A percentile compares a stretch with the other conserved stretches of the same genome.
These are phyloP conservation scores for Orbilia ellipsospora DNA, from an alignment of 2,329 filamentous ascomycete species.

Conservation along the genomic window DNA sequence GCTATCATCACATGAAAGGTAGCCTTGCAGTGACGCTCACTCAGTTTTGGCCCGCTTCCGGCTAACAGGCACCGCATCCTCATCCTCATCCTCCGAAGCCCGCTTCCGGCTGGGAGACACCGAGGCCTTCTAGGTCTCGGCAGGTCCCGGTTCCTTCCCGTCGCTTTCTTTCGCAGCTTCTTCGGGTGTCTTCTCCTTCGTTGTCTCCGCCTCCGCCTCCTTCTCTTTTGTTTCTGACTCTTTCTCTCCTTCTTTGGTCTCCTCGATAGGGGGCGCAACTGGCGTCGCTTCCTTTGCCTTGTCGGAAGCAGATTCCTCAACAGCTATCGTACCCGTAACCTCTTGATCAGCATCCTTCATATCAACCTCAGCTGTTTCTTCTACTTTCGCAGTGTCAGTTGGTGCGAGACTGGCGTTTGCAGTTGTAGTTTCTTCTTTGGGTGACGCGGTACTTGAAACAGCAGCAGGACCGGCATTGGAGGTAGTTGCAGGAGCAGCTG, in stretches of 20 bases:
- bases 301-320: slow-evolving; percentile 48
- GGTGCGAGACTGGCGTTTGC: slow-evolving; percentile 21
- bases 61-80: slow-evolving; percentile 49
- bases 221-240: slow-evolving; percentile 52
- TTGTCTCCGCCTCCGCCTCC: slow-evolving; percentile 23
- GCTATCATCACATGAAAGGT: no score
- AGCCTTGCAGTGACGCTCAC: neutral
- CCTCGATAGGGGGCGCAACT: slow-evolving; percentile 6
- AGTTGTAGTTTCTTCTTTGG: slow-evolving; percentile 36
- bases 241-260: slow-evolving; percentile 54
- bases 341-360: slow-evolving; percentile 54
- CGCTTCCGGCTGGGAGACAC: slow-evolving; percentile 42
- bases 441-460: slow-evolving; percentile 9
- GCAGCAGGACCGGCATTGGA: slow-evolving; percentile 21
- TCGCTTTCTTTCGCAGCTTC: slow-evolving; percentile 18
- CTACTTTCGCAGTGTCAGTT: slow-evolving; percentile 25
- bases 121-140: slow-evolving; percentile 35
- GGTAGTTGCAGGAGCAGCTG: slow-evolving; percentile 28
- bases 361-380: slow-evolving; percentile 51
- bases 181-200: slow-evolving; percentile 28
- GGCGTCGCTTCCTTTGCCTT: slow-evolving; percentile 35
- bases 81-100: slow-evolving; percentile 34
- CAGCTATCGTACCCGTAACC: slow-evolving; percentile 33
- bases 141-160: slow-evolving; percentile 31
- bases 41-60: slow-evolving; percentile 6